Percentiles rank a stretch among this genome's conserved stretches.
Conservation (phyloP, 306 rosid species). For the Trifolium subterraneum region DNA sequence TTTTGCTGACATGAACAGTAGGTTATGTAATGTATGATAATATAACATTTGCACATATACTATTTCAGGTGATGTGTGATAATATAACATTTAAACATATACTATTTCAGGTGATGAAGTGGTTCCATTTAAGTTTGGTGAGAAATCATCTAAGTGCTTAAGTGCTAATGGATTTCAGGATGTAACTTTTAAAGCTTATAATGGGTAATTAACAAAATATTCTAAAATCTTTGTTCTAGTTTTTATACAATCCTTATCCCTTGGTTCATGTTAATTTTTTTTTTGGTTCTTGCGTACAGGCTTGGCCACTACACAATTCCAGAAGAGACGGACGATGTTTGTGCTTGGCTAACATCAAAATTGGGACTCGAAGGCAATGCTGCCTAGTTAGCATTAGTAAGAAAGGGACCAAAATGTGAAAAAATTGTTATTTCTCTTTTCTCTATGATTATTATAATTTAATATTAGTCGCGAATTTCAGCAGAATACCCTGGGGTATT, state of each 20-base stretch:
- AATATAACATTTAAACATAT: neutral
- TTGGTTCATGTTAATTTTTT: neutral
- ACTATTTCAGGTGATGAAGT: constrained; percentile 79
- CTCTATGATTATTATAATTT: constrained; percentile 1
- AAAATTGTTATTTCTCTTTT: neutral
- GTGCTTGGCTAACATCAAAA: constrained; percentile 79
- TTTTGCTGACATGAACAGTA: constrained; percentile 3
- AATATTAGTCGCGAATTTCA: constrained; percentile 1
- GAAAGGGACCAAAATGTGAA: constrained; percentile 20
- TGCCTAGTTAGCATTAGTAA: constrained; percentile 41
- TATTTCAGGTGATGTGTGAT: constrained; percentile 69
- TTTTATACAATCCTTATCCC: constrained; percentile 14
- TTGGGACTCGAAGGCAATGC: constrained; percentile 74
- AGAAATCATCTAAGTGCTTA: constrained; percentile 70
- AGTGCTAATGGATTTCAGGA: constrained; percentile 72
- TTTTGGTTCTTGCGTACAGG: constrained; percentile 39
- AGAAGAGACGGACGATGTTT: constrained; percentile 90
- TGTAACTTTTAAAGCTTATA: constrained; percentile 77
- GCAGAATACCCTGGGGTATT: neutral
- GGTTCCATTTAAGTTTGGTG: constrained; percentile 83
- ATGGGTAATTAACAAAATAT: constrained; percentile 53
- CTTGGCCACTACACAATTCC: constrained; percentile 96
- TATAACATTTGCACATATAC: neutral
- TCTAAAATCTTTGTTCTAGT: neutral
- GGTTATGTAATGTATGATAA: constrained; percentile 21